Evolutionary conservation across 2,329 filamentous ascomycete species (phyloP), one percentile per base, ranked within the genome.

Genomic region (Cadophora luteo-olivacea): DNA sequence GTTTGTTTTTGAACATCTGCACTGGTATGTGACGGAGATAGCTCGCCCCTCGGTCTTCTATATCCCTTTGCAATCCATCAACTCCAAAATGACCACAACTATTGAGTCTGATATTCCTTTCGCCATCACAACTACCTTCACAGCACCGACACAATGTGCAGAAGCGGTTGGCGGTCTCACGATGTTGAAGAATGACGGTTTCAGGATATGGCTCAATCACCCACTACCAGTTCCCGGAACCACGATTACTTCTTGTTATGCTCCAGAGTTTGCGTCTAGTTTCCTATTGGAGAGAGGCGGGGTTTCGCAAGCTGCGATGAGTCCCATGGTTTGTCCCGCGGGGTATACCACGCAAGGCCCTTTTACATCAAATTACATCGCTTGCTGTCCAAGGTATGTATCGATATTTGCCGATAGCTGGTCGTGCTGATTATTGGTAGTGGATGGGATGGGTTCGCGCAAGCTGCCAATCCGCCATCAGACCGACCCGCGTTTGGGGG

Each of bases 281-380:
- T 71, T 68, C 51, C 66, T 71, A 16, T 54, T 69, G 24, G 55
- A 69, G 41, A 64, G 22, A 11, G 68, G 68, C 22, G 68, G 68
- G 41, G 33, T 68, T 24, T 64, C 67, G 36, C 70, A 71, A 60
- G 62, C 68, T 8, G 65, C 68, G 5, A 67, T 71, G 45, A 68
- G 63, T 48, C 60, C 65, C 8, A 14, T 71, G 11, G 68, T 71
- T 1, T 71, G 70, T 55, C 70, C 70, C 1, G 48, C 45, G 25
- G 67, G 67, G 4, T 71, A 71, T 41, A 61, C 65, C 11, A 69
- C 70, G 2, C 61, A 68, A 24, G 70, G 70, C 4, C 65, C 65
- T 22, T 71, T 65, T 25, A 71, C 70, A 9, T 68, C 65, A 5
- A 71, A 71, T 38, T 71, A 71, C 51, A 71, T 71, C 29, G 70